These are phyloP conservation scores for Candida jianshihensis DNA, from an alignment of 805 yeast genomes.

Conservation along the genomic window DNA sequence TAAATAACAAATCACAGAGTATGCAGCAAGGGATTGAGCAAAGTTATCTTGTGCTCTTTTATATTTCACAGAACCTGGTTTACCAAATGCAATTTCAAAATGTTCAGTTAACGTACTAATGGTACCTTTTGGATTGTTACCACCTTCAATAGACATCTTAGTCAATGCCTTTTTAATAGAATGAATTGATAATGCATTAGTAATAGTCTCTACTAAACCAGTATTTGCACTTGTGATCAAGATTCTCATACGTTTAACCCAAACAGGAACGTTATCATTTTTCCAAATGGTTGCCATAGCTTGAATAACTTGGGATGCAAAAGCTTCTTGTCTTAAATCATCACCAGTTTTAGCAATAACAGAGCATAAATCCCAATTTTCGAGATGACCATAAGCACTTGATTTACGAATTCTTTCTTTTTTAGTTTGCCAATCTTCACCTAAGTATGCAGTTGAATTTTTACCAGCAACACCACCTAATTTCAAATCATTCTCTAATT, in stretches of 20 bases:
- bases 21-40: slow-evolving; percentile 82
- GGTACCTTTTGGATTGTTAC: slow-evolving; percentile 62
- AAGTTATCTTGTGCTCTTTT: slow-evolving; percentile 79
- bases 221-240: slow-evolving; percentile 84
- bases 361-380: slow-evolving; percentile 92
- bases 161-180: slow-evolving; percentile 91
- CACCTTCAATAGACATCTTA: slow-evolving; percentile 57
- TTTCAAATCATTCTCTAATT: slow-evolving; percentile 86
- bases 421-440: slow-evolving; percentile 90
- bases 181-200: slow-evolving; percentile 88
- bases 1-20: slow-evolving; percentile 83
- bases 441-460: slow-evolving; percentile 48
- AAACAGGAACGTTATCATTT: slow-evolving; percentile 56
- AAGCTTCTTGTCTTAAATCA: slow-evolving; percentile 93
- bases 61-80: slow-evolving; percentile 43
- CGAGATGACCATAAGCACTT: slow-evolving; percentile 77
- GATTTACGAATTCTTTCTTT: slow-evolving; percentile 71
- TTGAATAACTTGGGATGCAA: slow-evolving; percentile 90
- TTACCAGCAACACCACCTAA: slow-evolving; percentile 57
- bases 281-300: slow-evolving; percentile 86
- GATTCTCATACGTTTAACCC: slow-evolving; percentile 94
- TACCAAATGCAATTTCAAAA: slow-evolving; percentile 71
- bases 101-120: slow-evolving; percentile 75
- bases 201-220: slow-evolving; percentile 93
- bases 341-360: slow-evolving; percentile 96